Percentiles rank a stretch among this genome's conserved stretches.
Evolutionary conservation across 305 asterid genomes (phyloP).

Genomic region (Andrographis paniculata): DNA sequence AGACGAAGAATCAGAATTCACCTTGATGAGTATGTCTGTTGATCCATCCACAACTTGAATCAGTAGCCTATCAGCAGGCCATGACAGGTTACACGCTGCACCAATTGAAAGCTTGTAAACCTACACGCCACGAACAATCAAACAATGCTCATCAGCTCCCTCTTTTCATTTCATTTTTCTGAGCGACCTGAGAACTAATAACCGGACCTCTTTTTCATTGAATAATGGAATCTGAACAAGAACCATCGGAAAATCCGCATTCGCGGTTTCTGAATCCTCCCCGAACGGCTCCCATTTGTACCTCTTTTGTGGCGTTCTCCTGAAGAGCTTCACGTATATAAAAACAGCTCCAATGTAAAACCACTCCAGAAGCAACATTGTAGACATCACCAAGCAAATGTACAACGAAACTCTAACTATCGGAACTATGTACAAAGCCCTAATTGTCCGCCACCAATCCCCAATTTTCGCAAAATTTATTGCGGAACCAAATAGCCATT

Average conservation of each 20-base stretch:
- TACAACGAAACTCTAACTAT: not conserved
- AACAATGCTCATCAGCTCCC: too few species aligned
- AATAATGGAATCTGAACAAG: not conserved
- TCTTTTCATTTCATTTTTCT: not conserved
- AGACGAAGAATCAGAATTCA: not conserved
- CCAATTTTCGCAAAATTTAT: not conserved
- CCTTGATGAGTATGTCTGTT: slow-evolving; percentile 11
- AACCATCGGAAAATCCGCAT: not conserved
- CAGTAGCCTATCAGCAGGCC: slow-evolving; percentile 16
- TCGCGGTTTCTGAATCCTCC: not conserved
- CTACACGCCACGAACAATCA: not conserved
- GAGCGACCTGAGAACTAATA: not conserved
- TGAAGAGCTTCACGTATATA: not conserved
- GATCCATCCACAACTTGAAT: slow-evolving; percentile 20
- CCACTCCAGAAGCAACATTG: not conserved
- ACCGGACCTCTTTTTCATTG: not conserved
- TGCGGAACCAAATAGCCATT: not conserved
- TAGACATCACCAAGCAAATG: slow-evolving; percentile 1
- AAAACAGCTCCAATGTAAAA: not conserved
- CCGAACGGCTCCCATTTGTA: not conserved
- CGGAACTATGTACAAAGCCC: not conserved
- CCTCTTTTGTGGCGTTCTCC: not conserved
- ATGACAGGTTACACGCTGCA: slow-evolving; percentile 15
- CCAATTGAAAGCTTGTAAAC: slow-evolving; percentile 15
- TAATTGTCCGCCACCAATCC: not conserved